Percentiles rank a stretch among this genome's conserved stretches.
Evolutionary conservation across 768 basidiomycete genomes (phyloP).

Genomic region (Kwoniella shandongensis): DNA sequence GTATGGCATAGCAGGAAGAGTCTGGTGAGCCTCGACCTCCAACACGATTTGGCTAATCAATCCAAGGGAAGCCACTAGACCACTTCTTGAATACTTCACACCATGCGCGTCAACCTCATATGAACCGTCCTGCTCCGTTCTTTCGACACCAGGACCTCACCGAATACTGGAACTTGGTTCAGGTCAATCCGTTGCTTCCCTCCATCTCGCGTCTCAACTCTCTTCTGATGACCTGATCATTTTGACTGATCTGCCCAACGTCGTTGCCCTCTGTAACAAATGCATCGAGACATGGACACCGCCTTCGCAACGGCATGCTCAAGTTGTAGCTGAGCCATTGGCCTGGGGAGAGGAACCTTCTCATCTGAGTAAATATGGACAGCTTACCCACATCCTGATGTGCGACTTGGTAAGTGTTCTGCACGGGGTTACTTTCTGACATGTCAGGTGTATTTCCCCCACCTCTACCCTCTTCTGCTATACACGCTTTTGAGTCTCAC

Average conservation of each 20-base stretch:
- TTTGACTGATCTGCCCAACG: conserved; percentile 74
- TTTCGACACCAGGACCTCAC: conserved; percentile 22
- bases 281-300: conserved; percentile 49
- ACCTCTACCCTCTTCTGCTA: conserved; percentile 73
- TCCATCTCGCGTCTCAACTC: conserved; percentile 59
- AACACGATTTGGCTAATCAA: conserved; percentile 2
- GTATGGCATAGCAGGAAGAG: conserved; percentile 80
- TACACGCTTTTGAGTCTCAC: conserved; percentile 73
- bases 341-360: conserved; percentile 69
- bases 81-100: conserved; percentile 62
- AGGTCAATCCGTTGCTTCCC: conserved; percentile 63
- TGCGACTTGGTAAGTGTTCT: conserved; percentile 71
- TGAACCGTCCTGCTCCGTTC: conserved; percentile 60
- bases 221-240: conserved; percentile 51
- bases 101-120: conserved; percentile 54
- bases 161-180: conserved; percentile 73
- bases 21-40: conserved; percentile 63
- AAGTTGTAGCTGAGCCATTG: conserved; percentile 62
- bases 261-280: conserved; percentile 59
- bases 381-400: conserved; percentile 67
- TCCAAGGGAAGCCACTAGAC: conserved; percentile 73
- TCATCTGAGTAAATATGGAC: conserved; percentile 7
- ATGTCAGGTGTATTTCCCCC: conserved; percentile 78
- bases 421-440: conserved; percentile 14
- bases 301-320: conserved; percentile 13